A percentile compares a stretch with the other conserved stretches of the same genome.
Evolutionary conservation across 179 eudicot species (phyloP).

Genomic region (Beta macrorhiza): DNA sequence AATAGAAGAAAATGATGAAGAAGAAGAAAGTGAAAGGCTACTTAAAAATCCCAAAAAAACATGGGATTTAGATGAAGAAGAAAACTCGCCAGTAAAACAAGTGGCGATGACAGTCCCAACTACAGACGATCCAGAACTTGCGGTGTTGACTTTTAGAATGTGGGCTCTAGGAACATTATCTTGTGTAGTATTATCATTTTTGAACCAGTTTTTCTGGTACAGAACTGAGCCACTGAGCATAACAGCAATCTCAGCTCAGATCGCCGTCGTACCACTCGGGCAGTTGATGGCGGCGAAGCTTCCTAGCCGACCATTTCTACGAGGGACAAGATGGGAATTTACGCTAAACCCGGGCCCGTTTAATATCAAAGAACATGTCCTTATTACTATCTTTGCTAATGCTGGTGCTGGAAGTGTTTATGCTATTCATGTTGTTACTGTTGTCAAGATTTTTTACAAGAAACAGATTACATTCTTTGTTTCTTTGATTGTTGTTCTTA

Average conservation of each 20-base stretch:
- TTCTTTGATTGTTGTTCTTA: constrained; percentile 69
- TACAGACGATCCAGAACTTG: constrained; percentile 65
- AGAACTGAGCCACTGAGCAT: constrained; percentile 76
- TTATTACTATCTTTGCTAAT: constrained; percentile 89
- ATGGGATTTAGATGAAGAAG: constrained; percentile 23
- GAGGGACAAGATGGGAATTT: constrained; percentile 69
- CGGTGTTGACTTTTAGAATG: constrained; percentile 91
- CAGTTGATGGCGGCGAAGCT: constrained; percentile 75
- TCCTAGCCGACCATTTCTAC: constrained; percentile 48
- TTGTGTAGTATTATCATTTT: constrained; percentile 64
- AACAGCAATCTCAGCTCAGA: constrained; percentile 91
- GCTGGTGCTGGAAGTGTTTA: constrained; percentile 89
- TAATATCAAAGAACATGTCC: constrained; percentile 86
- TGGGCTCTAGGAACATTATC: constrained; percentile 78
- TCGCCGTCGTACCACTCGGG: constrained; percentile 87
- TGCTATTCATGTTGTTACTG: constrained; percentile 84
- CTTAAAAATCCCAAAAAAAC: too few species aligned
- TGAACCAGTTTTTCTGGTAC: constrained; percentile 97
- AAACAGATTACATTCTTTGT: constrained; percentile 74
- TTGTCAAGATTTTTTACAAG: constrained; percentile 81
- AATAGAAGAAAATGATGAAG: constrained; percentile 9
- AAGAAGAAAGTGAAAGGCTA: constrained; percentile 21
- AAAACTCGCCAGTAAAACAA: constrained; percentile 78
- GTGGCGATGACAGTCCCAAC: constrained; percentile 85
- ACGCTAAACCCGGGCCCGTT: constrained; percentile 89